A percentile compares a stretch with the other conserved stretches of the same genome.
These are phyloP conservation scores for Brassica rapa DNA, from an alignment of 345 rosid species.

Conservation along the genomic window DNA sequence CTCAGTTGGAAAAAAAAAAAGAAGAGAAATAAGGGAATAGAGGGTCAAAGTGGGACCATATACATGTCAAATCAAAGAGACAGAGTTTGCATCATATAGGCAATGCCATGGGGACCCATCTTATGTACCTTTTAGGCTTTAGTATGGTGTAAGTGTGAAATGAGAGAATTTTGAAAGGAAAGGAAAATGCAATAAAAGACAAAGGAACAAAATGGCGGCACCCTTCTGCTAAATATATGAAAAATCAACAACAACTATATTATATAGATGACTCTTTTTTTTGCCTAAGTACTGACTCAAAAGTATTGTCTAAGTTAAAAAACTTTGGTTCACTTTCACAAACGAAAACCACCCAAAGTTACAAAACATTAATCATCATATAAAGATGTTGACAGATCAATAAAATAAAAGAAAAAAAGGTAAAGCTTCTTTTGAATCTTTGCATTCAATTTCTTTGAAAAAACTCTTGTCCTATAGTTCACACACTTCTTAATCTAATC, in stretches of 20 bases:
- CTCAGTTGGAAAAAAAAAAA: too few relatives aligned
- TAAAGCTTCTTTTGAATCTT: constrained; percentile 44
- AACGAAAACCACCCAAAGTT: constrained; percentile 24
- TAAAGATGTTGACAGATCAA: constrained; percentile 41
- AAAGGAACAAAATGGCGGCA: constrained; percentile 93
- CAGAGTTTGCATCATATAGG: constrained; percentile 48
- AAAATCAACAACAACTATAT: constrained; percentile 17
- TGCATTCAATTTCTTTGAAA: constrained; percentile 33
- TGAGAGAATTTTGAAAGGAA: constrained; percentile 29
- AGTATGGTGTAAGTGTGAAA: constrained; percentile 31
- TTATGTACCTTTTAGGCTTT: constrained; percentile 42
- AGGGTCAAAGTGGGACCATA: constrained; percentile 45
- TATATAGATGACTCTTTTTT: background rate
- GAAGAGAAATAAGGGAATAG: background rate
- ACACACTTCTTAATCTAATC: constrained; percentile 16
- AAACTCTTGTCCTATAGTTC: constrained; percentile 30
- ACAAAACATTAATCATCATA: constrained; percentile 48
- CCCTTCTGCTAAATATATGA: constrained; percentile 38
- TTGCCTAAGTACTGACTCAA: constrained; percentile 20
- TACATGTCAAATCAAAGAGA: constrained; percentile 37
- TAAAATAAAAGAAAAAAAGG: constrained; percentile 26
- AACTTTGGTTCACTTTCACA: constrained; percentile 29
- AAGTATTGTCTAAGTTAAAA: constrained; percentile 33
- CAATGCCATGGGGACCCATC: constrained; percentile 35
- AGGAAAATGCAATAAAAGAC: constrained; percentile 34